Evolutionary conservation across 371 early-diverging fungal species (phyloP).

Genomic region (Mortierella sp.): DNA sequence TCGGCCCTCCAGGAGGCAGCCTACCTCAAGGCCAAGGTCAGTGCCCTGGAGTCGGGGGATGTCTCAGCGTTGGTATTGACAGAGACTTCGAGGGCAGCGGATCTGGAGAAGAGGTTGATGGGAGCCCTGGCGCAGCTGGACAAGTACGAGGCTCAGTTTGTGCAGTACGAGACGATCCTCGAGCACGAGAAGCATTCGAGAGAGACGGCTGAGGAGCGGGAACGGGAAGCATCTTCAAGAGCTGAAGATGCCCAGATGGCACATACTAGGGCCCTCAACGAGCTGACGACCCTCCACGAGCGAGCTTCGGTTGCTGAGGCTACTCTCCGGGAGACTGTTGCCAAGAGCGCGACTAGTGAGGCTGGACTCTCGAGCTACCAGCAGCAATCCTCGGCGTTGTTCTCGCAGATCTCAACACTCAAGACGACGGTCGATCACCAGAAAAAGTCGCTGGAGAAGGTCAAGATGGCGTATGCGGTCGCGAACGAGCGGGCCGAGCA

Average conservation of each 20-base stretch:
- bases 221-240: slow-evolving; percentile 61
- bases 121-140: slow-evolving; percentile 63
- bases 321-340: slow-evolving; percentile 59
- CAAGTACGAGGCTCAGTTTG: slow-evolving; percentile 52
- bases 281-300: slow-evolving; percentile 60
- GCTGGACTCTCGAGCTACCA: slow-evolving; percentile 56
- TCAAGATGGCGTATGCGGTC: slow-evolving; percentile 49
- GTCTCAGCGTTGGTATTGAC: slow-evolving; percentile 55
- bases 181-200: slow-evolving; percentile 62
- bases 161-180: slow-evolving; percentile 63
- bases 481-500: slow-evolving; percentile 60
- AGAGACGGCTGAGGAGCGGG: slow-evolving; percentile 63
- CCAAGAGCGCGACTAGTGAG: slow-evolving; percentile 50
- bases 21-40: slow-evolving; percentile 68
- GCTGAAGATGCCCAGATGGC: slow-evolving; percentile 70
- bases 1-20: slow-evolving; percentile 74
- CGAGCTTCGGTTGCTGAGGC: slow-evolving; percentile 64
- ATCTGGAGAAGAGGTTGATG: slow-evolving; percentile 64
- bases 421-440: slow-evolving; percentile 58
- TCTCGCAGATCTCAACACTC: slow-evolving; percentile 45
- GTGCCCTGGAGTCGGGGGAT: slow-evolving; percentile 54
- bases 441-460: slow-evolving; percentile 58
- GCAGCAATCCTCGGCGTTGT: slow-evolving; percentile 36
- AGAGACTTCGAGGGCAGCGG: slow-evolving; percentile 61
- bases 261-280: slow-evolving; percentile 63